Conservation (phyloP, 306 rosid species). For the Argentina anserina region DNA sequence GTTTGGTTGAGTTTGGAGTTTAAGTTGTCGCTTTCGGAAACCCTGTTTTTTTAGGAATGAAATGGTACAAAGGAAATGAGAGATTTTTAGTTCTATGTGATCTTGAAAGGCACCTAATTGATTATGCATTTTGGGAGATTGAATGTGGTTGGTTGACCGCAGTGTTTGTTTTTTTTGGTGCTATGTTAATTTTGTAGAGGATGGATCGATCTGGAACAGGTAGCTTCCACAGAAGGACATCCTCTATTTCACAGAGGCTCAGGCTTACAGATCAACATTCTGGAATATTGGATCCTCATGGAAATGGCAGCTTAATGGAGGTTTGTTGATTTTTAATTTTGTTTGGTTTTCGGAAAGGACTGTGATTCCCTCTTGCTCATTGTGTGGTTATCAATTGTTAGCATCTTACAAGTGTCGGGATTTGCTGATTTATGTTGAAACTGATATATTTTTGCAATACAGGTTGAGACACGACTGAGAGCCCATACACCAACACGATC, state of each 20-base stretch:
- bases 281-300: slow-evolving; percentile 60
- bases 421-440: not conserved
- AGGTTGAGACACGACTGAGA: slow-evolving; percentile 82
- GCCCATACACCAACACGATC: slow-evolving; percentile 77
- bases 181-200: slow-evolving; percentile 45
- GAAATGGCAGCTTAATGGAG: slow-evolving; percentile 94
- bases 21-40: not conserved
- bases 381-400: not conserved
- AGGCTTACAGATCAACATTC: slow-evolving; percentile 53
- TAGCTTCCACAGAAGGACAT: slow-evolving; percentile 67
- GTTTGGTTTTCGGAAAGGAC: not conserved
- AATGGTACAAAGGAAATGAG: not conserved
- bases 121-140: not conserved
- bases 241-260: slow-evolving; percentile 61
- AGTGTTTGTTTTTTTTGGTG: too few species aligned
- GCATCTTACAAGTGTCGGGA: not conserved
- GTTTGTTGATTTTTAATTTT: slow-evolving; percentile 29
- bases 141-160: not conserved
- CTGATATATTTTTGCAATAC: slow-evolving; percentile 17
- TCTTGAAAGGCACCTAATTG: not conserved
- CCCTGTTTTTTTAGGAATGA: not conserved
- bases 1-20: slow-evolving; percentile 5
- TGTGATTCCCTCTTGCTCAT: not conserved
- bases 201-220: slow-evolving; percentile 90
- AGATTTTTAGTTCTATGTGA: not conserved